Base-by-base conservation (phyloP, 2,329 filamentous ascomycete species). In the Penicillium oxalicum region DNA sequence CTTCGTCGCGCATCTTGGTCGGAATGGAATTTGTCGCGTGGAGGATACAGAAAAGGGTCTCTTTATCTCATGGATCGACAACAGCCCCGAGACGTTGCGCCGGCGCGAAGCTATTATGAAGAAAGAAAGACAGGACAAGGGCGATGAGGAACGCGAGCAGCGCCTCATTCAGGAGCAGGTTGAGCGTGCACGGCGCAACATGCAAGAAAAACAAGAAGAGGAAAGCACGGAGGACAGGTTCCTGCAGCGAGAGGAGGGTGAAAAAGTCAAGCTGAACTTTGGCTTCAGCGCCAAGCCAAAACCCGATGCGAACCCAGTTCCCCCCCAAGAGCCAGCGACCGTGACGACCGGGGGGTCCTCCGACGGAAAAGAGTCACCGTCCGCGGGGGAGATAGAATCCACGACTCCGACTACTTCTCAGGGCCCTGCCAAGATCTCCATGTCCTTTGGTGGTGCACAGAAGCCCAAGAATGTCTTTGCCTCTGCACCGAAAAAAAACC, bases 1-100 rank as follows among this genome's bases (percentile, higher is more conserved):
- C 60, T 95, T 95, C 64, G 88, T 87, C 11, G 95, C 95, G 64
- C 75, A 88, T 61, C 73, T 98, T 1, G 91, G 91, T 0, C 75
- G 87, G 24, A 90, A 97, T 67, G 88, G 91, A 0, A 83, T 96
- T 40, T 95, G 88, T 61, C 77, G 88, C 28, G 91, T 97, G 0
- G 90, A 97, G 68, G 91, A 97, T 67, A 88, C 84, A 36, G 83
- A 87, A 54, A 91, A 95, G 67, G 93, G 69, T 0, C 61, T 97
- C 36, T 86, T 90, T 61, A 83, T 98, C 46, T 78, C 86, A 1
- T 98, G 91, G 88, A 84, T 96, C 49, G 91, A 98, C 63, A 89
- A 91, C 60, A 91, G 86, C 33, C 88, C 90, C 0, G 91, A 95
- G 48, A 88, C 90, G 1, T 71, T 97, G 55, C 77, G 82, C 59